phyloP scores from a whole-genome alignment of 768 basidiomycete genomes.

The Pulveroboletus sp. region DNA sequence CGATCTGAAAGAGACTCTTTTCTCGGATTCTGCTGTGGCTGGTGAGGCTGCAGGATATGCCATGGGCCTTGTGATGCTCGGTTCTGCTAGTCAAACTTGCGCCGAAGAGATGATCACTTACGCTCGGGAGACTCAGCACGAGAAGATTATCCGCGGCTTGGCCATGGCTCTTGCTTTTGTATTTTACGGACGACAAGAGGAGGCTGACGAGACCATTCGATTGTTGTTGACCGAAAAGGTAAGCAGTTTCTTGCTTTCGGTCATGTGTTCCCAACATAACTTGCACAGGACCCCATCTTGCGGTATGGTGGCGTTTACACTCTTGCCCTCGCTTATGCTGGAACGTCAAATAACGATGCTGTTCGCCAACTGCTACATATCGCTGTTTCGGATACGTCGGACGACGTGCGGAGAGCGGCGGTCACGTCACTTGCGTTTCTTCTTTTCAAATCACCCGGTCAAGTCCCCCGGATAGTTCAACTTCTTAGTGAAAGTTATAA shows the following conservation, averaged over 20 bases:
- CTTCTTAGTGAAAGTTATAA: constrained; percentile 98
- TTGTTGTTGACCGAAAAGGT: constrained; percentile 85
- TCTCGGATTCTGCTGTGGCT: constrained; percentile 92
- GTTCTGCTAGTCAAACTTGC: constrained; percentile 76
- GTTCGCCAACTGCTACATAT: constrained; percentile 91
- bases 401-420: constrained; percentile 95
- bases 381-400: constrained; percentile 96
- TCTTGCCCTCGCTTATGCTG: constrained; percentile 93
- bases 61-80: constrained; percentile 98
- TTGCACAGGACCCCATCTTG: constrained; percentile 83
- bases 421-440: constrained; percentile 95
- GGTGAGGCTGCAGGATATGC: constrained; percentile 96
- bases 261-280: constrained; percentile 2
- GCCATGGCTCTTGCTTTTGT: constrained; percentile 92
- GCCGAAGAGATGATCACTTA: constrained; percentile 96
- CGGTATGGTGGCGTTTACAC: constrained; percentile 99
- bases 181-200: constrained; percentile 89
- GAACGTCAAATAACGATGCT: constrained; percentile 92
- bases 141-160: constrained; percentile 97
- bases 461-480: constrained; percentile 96
- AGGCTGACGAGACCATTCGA: constrained; percentile 83
- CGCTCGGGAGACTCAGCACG: constrained; percentile 96
- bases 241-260: constrained; percentile 4
- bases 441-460: constrained; percentile 93
- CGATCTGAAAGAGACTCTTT: constrained; percentile 83